Evolutionary conservation across 148 eudicot species (phyloP), one percentile per base, ranked within the genome.

Genomic region (Nepenthes gracilis): DNA sequence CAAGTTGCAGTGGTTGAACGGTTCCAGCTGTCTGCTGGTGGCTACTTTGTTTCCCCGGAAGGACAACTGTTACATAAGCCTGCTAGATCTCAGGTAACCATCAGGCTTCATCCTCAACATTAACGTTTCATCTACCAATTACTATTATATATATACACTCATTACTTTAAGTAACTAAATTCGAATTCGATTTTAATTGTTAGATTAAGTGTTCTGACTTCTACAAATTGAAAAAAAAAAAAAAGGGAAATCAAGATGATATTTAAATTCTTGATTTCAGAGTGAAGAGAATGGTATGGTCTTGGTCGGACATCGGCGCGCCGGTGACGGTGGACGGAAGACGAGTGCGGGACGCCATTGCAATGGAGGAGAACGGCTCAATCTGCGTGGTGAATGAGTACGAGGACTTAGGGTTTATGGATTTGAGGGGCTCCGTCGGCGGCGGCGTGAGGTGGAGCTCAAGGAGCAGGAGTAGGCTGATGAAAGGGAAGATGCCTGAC

Each of bases 341-440:
- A 70, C 75, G 94, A 45, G 94, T 88, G 2, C 75, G 90, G 4
- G 97, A 92, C 4, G 97, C 86, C 1, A 75, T 92, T 1, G 94
- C 90, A n/a, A 83, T 85, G 76, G 86, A 83, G 50, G 96, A 83
- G 6, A 65, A 69, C n/a, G 70, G 58, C 51, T 75, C 85, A 0
- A 80, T 92, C 2, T 83, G 93, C 54, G 96, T 92, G 11, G 96
- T 88, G 53, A 88, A 88, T 38, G 96, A 85, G 72, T 88, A 75
- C 9, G 97, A 88, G 75, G 96, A 85, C 54, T 64, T 92, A 53
- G 97, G 97, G 66, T 92, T 92, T 43, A 78, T 88, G 73, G 97
- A 92, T 60, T 63, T 92, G 65, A 88, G 97, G 60, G 68, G 80
- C 58, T 47, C 66, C 1, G 72, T 54, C 12, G 76, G 40, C 6